Conservation (phyloP, 345 rosid species). For the Cardiospermum halicacabum region DNA sequence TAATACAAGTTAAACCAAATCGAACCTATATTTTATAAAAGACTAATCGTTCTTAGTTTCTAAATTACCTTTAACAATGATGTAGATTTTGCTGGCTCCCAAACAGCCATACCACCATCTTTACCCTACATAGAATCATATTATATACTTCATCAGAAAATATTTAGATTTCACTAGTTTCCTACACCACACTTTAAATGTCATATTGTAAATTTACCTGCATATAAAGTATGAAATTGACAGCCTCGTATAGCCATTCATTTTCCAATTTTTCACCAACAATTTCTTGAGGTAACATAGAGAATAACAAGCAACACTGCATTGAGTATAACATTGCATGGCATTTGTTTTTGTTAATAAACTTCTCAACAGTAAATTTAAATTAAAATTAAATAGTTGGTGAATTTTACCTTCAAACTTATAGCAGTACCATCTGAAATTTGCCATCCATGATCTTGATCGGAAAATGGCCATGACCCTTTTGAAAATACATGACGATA, state of each 20-base stretch:
- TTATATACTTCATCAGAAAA: neutral
- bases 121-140: slow-evolving; percentile 20
- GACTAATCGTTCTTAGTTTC: too few relatives aligned
- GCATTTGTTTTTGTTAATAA: neutral
- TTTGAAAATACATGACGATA: slow-evolving; percentile 10
- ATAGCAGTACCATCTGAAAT: slow-evolving; percentile 15
- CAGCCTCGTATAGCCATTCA: slow-evolving; percentile 33
- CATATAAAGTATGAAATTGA: slow-evolving; percentile 32
- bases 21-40: too few relatives aligned
- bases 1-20: neutral
- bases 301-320: slow-evolving; percentile 37
- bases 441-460: slow-evolving; percentile 19
- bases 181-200: too few relatives aligned
- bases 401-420: slow-evolving; percentile 12
- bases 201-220: slow-evolving; percentile 27
- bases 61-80: slow-evolving; percentile 46
- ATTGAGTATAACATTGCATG: neutral
- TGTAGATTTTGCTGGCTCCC: slow-evolving; percentile 50
- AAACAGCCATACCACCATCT: slow-evolving; percentile 42
- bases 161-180: too few relatives aligned
- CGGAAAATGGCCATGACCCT: slow-evolving; percentile 16
- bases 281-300: slow-evolving; percentile 24
- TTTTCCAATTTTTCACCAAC: slow-evolving; percentile 37
- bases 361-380: neutral
- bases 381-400: too few relatives aligned